These are phyloP conservation scores for Meredithiella fracta DNA, from an alignment of 2,329 filamentous ascomycete species.

Conservation along the genomic window DNA sequence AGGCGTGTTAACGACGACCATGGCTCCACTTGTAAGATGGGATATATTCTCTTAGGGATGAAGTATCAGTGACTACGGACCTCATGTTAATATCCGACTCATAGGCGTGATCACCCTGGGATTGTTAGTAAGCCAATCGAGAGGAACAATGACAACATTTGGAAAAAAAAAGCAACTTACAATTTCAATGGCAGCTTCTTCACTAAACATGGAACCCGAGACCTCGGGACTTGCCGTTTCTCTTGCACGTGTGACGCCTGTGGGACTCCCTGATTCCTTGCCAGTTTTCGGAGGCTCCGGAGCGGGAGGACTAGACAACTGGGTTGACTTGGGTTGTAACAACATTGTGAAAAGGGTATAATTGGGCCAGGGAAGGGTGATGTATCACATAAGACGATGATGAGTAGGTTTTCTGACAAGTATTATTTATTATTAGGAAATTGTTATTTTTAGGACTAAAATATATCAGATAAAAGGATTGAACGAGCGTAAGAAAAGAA, in stretches of 20 bases:
- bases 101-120: not conserved
- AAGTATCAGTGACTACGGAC: conserved; percentile 10
- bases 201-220: not conserved
- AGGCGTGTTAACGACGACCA: conserved; percentile 31
- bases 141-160: not conserved
- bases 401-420: no score
- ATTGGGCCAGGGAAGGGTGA: no score
- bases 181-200: not conserved
- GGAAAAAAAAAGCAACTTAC: not conserved
- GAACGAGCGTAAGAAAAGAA: no score
- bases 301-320: no score
- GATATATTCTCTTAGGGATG: conserved; percentile 27
- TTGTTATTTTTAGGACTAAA: no score
- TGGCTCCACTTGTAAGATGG: conserved; percentile 29
- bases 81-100: not conserved
- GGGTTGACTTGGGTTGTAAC: no score
- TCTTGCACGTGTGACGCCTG: not conserved
- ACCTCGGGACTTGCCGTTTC: not conserved
- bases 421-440: no score
- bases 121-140: not conserved
- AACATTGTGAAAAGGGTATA: no score
- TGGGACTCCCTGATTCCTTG: not conserved
- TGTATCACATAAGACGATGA: no score
- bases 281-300: not conserved
- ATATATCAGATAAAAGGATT: no score